Conservation (phyloP, 148 eudicot species). For the Rhododendron ferrugineum region DNA sequence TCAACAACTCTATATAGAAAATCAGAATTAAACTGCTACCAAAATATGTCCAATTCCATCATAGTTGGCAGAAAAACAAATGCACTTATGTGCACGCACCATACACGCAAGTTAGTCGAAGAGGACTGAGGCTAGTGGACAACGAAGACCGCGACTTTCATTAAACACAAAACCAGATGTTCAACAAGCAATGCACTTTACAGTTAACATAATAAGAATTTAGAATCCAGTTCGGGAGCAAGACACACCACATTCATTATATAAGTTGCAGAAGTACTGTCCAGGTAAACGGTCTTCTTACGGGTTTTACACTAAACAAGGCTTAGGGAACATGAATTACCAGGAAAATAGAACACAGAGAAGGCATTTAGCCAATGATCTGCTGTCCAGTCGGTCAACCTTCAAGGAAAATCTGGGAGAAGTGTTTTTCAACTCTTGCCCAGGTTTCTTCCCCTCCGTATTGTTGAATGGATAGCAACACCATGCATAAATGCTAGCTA, state of each 20-base stretch:
- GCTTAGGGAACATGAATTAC: not conserved
- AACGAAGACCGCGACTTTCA: not conserved
- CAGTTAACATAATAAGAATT: not conserved
- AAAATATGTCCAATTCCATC: not conserved
- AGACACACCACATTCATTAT: not conserved
- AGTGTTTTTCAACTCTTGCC: not conserved
- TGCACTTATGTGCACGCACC: not conserved
- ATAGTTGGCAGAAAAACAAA: not conserved
- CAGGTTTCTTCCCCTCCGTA: not conserved
- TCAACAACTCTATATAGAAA: not conserved
- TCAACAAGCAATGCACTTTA: not conserved
- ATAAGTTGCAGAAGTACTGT: slow-evolving; percentile 2
- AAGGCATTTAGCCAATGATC: slow-evolving; percentile 11
- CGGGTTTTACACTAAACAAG: not conserved
- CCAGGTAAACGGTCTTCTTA: slow-evolving; percentile 12
- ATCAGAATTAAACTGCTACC: not conserved
- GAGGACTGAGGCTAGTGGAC: not conserved
- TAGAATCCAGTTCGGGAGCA: not conserved
- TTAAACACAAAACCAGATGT: not conserved
- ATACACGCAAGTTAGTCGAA: not conserved
- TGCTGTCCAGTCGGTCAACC: slow-evolving; percentile 4
- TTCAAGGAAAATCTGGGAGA: not conserved
- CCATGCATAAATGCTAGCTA: slow-evolving; percentile 15
- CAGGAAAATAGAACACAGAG: not conserved
- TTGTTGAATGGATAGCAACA: slow-evolving; percentile 12